Base-by-base conservation (phyloP, 2,329 filamentous ascomycete species). In the Aspergillus phoenicis region DNA sequence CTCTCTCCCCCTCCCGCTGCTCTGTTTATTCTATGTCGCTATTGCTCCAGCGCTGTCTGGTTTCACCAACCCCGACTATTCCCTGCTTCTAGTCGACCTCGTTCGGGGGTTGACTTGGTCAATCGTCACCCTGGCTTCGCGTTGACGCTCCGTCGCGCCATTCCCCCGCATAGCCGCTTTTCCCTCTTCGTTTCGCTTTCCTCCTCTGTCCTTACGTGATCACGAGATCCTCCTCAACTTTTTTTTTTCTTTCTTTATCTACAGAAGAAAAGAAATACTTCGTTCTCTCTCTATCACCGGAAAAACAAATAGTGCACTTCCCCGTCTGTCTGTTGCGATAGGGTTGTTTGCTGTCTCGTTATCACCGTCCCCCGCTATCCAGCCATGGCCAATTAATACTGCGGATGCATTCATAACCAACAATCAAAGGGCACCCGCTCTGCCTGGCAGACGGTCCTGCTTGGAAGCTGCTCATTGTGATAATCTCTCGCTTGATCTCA, bases 361-460 rank as follows among this genome's bases (percentile, higher is more conserved):
- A 28, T 47, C 39, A 52, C 58, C 48, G 38, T 55, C 33, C 58
- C 61, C 64, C 61, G 62, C 62, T 45, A 65, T 65, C 59, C 56
- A 73, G 70, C 63, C 68, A 77, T 77, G 77, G 74, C 73, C 71
- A 64, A 69, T 75, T 77, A 72, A 77, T 76, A 67, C 66, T 68
- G 69, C 75, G 70, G 72, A 75, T 75, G 74, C 76, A 73, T 76
- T 65, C 70, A 74, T 74, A 77, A 70, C 70, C 68, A 74, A 69
- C 68, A 60, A 64, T 58, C 54, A 58, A 71, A 75, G 76, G 77
- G 76, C 75, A 72, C 68, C 75, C 74, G 75, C 73, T 77, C 77
- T 78, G 77, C 77, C 73, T 70, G 70, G 77, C 77, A 78, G 77
- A 77, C 73, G 75, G 75, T 71, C 70, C 69, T 73, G 73, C 73